A percentile compares a stretch with the other conserved stretches of the same genome.
These are phyloP conservation scores for Volvox carteri DNA, from an alignment of 163 green algal genomes.

Conservation along the genomic window DNA sequence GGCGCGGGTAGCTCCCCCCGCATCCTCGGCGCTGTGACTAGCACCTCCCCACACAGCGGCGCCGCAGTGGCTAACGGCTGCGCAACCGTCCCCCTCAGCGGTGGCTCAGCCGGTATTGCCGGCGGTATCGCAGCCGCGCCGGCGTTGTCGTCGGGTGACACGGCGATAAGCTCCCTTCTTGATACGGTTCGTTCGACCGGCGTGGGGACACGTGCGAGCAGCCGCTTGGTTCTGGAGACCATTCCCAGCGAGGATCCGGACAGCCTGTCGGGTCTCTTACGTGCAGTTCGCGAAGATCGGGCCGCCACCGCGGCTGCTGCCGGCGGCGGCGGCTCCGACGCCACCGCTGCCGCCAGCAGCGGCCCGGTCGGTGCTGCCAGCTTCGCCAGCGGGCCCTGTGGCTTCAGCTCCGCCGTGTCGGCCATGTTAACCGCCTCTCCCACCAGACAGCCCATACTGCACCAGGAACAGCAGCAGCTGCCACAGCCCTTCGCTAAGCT, in stretches of 20 bases:
- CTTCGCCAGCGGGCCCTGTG: not conserved
- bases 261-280: slow-evolving; percentile 38
- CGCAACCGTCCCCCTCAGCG: not conserved
- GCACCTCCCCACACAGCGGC: not conserved
- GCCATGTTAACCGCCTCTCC: not conserved
- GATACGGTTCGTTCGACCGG: not conserved
- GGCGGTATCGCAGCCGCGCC: not conserved
- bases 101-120: not conserved
- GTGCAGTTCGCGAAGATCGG: slow-evolving; percentile 12
- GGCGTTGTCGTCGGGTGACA: not conserved
- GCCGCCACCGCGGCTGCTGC: not conserved
- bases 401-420: not conserved
- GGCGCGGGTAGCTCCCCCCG: not conserved
- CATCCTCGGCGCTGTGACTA: not conserved
- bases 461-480: not conserved
- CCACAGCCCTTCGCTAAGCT: too few species aligned
- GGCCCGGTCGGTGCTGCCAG: not conserved
- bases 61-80: not conserved
- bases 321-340: not conserved
- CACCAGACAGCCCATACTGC: not conserved
- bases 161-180: not conserved
- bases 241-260: slow-evolving; percentile 49
- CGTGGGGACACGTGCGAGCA: not conserved
- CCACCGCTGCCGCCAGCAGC: not conserved
- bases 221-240: slow-evolving; percentile 34